phyloP scores from a whole-genome alignment of 169 alveolate species.

The Plasmodium falciparum region DNA sequence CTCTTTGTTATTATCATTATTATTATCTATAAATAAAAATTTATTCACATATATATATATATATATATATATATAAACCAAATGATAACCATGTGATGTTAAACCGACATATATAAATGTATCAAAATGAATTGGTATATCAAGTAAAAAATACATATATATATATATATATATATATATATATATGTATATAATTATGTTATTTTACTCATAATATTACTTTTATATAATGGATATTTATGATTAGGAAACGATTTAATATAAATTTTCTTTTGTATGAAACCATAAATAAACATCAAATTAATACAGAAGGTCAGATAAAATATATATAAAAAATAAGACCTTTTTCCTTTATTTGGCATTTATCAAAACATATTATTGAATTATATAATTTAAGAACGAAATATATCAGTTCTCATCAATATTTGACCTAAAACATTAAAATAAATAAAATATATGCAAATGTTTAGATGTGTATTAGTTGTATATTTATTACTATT shows the following conservation, averaged over 20 bases:
- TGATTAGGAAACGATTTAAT: not conserved
- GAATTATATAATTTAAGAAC: not conserved
- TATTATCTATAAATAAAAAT: not conserved
- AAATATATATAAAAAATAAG: not conserved
- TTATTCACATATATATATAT: not conserved
- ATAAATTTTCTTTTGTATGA: not conserved
- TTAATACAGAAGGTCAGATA: slow-evolving; percentile 12
- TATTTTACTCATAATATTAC: slow-evolving; percentile 3
- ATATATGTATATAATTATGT: not conserved
- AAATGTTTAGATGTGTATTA: not conserved
- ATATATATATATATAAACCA: not conserved
- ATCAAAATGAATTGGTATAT: not conserved
- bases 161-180: not conserved
- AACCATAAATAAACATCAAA: slow-evolving; percentile 15
- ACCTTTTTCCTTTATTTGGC: slow-evolving; percentile 25
- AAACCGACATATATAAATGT: not conserved
- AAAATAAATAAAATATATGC: not conserved
- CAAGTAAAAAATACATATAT: slow-evolving; percentile 1
- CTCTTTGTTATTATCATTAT: slow-evolving; percentile 33
- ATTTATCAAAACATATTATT: slow-evolving; percentile 42
- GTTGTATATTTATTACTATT: too few relatives aligned
- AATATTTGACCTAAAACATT: slow-evolving; percentile 15
- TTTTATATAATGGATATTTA: slow-evolving; percentile 18
- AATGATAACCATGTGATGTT: too few relatives aligned
- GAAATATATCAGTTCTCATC: not conserved